A percentile compares a stretch with the other conserved stretches of the same genome.
phyloP scores from a whole-genome alignment of 331 rosid genomes.

The Telfairia occidentalis region DNA sequence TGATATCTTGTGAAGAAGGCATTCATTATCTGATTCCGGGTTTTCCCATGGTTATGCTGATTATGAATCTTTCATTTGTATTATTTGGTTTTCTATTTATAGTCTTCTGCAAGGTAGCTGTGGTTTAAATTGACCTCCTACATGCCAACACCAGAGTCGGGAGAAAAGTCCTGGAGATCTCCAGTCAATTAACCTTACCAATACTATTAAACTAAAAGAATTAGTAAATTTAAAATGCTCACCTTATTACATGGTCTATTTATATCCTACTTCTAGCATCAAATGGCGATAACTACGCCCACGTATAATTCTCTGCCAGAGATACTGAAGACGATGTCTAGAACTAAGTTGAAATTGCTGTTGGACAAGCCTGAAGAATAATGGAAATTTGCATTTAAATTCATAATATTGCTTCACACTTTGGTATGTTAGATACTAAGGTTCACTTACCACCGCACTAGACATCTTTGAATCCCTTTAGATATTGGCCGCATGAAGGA shows the following conservation, averaged over 20 bases:
- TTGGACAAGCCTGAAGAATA: constrained; percentile 68
- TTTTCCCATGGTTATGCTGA: background rate
- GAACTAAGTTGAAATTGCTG: constrained; percentile 56
- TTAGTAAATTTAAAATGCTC: constrained; percentile 9
- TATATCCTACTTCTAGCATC: constrained; percentile 67
- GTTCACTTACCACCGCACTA: constrained; percentile 69
- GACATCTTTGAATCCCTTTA: constrained; percentile 77
- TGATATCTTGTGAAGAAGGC: background rate
- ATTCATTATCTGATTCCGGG: background rate
- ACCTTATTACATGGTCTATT: constrained; percentile 41
- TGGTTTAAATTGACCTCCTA: background rate
- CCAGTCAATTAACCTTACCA: background rate
- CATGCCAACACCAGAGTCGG: background rate
- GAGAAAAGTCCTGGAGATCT: background rate
- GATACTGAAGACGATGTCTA: constrained; percentile 30
- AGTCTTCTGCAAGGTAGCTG: background rate
- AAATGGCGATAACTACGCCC: constrained; percentile 97
- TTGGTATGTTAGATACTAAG: constrained; percentile 7
- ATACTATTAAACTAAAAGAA: background rate
- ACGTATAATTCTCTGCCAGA: constrained; percentile 63
- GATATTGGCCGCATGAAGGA: constrained; percentile 82
- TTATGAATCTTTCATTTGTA: too few species aligned
- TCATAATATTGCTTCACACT: background rate
- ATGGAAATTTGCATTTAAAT: background rate
- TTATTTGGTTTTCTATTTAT: background rate